Percentiles rank a stretch among this genome's conserved stretches.
phyloP scores from a whole-genome alignment of 2,329 filamentous ascomycete species.

The Polychaeton citri region DNA sequence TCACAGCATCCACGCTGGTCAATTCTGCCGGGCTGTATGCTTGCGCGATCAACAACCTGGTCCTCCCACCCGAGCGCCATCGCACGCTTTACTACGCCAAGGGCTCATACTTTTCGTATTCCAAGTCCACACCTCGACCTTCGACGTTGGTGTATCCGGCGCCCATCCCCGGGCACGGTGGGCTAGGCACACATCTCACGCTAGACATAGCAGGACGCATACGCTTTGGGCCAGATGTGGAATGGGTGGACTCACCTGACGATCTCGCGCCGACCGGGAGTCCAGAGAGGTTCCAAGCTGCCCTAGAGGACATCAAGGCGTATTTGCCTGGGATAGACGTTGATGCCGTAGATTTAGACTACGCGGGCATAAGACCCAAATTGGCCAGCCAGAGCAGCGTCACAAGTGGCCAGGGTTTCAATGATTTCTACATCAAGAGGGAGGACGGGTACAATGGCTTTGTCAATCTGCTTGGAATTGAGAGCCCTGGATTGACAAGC shows the following conservation, averaged over 20 bases:
- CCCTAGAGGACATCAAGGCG: slow-evolving; percentile 58
- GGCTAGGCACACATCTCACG: slow-evolving; percentile 85
- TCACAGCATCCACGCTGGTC: slow-evolving; percentile 65
- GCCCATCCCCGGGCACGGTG: slow-evolving; percentile 65
- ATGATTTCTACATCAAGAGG: slow-evolving; percentile 68
- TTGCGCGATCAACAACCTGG: slow-evolving; percentile 66
- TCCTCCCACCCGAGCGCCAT: slow-evolving; percentile 47
- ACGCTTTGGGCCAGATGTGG: slow-evolving; percentile 87
- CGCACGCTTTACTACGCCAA: slow-evolving; percentile 69
- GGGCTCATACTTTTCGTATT: slow-evolving; percentile 87
- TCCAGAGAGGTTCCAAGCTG: slow-evolving; percentile 46
- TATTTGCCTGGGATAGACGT: slow-evolving; percentile 67
- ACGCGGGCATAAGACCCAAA: slow-evolving; percentile 87
- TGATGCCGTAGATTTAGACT: slow-evolving; percentile 59
- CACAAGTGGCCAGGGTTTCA: slow-evolving; percentile 51
- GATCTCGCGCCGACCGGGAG: slow-evolving; percentile 53
- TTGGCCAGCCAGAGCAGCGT: slow-evolving; percentile 50
- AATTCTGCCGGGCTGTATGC: slow-evolving; percentile 79
- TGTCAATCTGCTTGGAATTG: slow-evolving; percentile 82
- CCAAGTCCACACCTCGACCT: slow-evolving; percentile 49
- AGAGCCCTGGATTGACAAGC: slow-evolving; percentile 85
- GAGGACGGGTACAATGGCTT: slow-evolving; percentile 72
- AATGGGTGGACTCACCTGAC: slow-evolving; percentile 65
- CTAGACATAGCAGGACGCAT: slow-evolving; percentile 74
- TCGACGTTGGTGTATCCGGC: slow-evolving; percentile 76